Percentiles rank a stretch among this genome's conserved stretches.
Conservation (phyloP, 1,284 basidiomycete genomes). For the Prillingera fragicola region DNA sequence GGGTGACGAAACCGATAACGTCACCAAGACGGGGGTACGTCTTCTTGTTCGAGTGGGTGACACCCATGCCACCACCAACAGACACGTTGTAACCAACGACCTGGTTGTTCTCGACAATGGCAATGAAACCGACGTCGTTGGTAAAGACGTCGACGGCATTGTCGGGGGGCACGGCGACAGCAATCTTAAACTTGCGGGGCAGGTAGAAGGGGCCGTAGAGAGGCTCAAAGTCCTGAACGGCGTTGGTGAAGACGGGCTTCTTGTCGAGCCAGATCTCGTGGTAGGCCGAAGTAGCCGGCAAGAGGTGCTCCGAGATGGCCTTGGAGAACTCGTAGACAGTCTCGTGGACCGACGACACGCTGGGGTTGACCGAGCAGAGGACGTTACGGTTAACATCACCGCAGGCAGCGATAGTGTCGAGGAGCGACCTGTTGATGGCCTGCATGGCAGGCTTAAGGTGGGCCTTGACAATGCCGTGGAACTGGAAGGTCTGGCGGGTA, state of each 20-base stretch:
- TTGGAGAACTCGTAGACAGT: conserved; percentile 85
- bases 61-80: conserved; percentile 96
- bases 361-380: conserved; percentile 86
- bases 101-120: conserved; percentile 71
- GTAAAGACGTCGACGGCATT: conserved; percentile 97
- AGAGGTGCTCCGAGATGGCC: conserved; percentile 74
- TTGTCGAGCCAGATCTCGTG: conserved; percentile 99
- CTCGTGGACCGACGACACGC: conserved; percentile 73
- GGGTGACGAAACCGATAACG: conserved; percentile 86
- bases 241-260: conserved; percentile 85
- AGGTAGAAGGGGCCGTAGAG: conserved; percentile 96
- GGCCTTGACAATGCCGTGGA: conserved; percentile 94
- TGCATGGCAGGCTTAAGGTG: conserved; percentile 95
- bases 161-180: conserved; percentile 89
- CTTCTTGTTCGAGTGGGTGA: conserved; percentile 97
- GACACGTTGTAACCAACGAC: conserved; percentile 85
- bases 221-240: conserved; percentile 89
- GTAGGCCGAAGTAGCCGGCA: conserved; percentile 89
- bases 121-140: conserved; percentile 93
- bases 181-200: conserved; percentile 98
- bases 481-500: conserved; percentile 98
- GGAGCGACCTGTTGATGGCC: conserved; percentile 82
- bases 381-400: conserved; percentile 91
- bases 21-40: conserved; percentile 89
- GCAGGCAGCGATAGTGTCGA: conserved; percentile 96